Evolutionary conservation across 1,284 basidiomycete genomes (phyloP), one percentile per base, ranked within the genome.

Genomic region (Thelephora terrestris): DNA sequence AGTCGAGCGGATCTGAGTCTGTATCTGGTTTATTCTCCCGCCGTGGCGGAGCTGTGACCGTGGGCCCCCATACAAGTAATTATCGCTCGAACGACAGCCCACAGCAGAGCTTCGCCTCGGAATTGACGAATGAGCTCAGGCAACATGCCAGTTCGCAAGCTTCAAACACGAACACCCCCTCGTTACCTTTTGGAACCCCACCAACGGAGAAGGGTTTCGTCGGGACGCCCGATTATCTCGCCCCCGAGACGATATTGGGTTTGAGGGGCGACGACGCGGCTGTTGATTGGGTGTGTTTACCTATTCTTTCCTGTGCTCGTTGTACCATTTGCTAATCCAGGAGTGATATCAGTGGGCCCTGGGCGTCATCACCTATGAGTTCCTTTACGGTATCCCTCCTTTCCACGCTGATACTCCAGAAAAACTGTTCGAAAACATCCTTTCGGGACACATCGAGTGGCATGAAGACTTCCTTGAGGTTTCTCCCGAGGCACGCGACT

Each of bases 331-430:
- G 43, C 49, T 51, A 44, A 50, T 43, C 39, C 38, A 45, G 42
- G 45, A 57, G 56, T 53, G 56, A 45, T 51, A 53, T 50, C 49
- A 85, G 84, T 99, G 96, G 96, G 96, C 96, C 14, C 76, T 99
- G 32, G 96, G 96, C 52, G 93, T 98, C 42, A 96, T 99, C 59
- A 87, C 93, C 24, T 99, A 99, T 68, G 95, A 99, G 71, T 99
- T 99, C 67, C 68, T 99, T 32, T 99, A 95, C 58, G 94, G 96
- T 3, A 80, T 93, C 36, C 96, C 96, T 27, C 96, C 96, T 0
- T 99, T 99, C 78, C 93, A 99, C 59, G 95, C 91, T 43, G 91
- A 96, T 52, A 89, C 89, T 7, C 94, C 95, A 0, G 92, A 97
- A 64, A 91, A 91, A 68, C 94, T 99, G 4, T 99, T 99, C 60